Conservation (phyloP, 805 yeast genomes). For the Wickerhamomyces kurtzmanii region DNA sequence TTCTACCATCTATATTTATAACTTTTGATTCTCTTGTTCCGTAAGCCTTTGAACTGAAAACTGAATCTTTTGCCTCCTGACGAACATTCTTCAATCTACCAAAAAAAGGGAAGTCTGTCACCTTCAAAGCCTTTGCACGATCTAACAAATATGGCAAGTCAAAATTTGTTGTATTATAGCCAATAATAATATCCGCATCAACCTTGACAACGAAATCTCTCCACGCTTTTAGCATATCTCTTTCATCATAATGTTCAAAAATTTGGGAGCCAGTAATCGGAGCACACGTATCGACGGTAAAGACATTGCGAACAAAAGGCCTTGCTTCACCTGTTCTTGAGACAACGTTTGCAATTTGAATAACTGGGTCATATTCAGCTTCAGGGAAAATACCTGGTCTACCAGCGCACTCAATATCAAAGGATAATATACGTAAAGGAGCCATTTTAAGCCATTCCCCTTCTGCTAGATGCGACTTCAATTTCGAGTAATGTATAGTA, state of each 20-base stretch:
- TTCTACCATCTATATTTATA: conserved; percentile 89
- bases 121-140: conserved; percentile 67
- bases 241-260: conserved; percentile 63
- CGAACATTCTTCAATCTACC: conserved; percentile 60
- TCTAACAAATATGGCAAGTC: conserved; percentile 90
- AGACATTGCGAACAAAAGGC: conserved; percentile 91
- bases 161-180: conserved; percentile 90
- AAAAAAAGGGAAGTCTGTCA: conserved; percentile 71
- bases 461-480: conserved; percentile 78
- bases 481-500: conserved; percentile 51
- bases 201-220: conserved; percentile 70
- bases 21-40: conserved; percentile 93
- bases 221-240: conserved; percentile 82
- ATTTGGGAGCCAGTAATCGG: conserved; percentile 93
- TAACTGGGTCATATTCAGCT: conserved; percentile 85
- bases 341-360: conserved; percentile 95
- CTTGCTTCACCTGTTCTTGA: conserved; percentile 71
- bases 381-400: conserved; percentile 96
- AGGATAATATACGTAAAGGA: conserved; percentile 85
- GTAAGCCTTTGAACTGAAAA: conserved; percentile 89
- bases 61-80: conserved; percentile 74
- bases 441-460: conserved; percentile 93
- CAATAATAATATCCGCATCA: conserved; percentile 95
- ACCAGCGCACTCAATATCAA: conserved; percentile 98
- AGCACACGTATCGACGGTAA: conserved; percentile 85